Percentiles rank a stretch among this genome's conserved stretches.
phyloP scores from a whole-genome alignment of 192 early-diverging fungal species.

The Umbelopsis sp. region DNA sequence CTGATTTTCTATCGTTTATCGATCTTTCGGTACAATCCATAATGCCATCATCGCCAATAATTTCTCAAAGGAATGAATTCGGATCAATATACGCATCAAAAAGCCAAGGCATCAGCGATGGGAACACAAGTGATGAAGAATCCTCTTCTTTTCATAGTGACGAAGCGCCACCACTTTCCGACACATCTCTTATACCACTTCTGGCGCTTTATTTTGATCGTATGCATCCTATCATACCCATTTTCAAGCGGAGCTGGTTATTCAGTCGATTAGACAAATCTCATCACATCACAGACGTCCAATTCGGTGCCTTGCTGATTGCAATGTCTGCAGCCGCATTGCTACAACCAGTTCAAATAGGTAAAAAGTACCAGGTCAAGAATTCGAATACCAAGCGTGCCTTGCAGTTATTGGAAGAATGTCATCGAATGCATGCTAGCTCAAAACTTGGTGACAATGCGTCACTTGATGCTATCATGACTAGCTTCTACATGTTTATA shows the following conservation, averaged over 20 bases:
- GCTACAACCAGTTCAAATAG: conserved; percentile 6
- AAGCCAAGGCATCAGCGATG: background rate
- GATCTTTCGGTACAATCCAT: background rate
- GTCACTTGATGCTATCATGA: background rate
- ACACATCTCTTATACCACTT: background rate
- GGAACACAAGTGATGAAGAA: background rate
- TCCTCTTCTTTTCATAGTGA: background rate
- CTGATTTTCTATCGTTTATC: background rate
- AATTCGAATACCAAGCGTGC: conserved; percentile 7
- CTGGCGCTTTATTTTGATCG: conserved; percentile 7
- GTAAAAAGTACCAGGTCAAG: background rate
- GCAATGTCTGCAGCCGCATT: background rate
- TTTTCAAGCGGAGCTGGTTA: conserved; percentile 6
- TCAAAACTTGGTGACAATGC: background rate
- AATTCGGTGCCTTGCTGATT: conserved; percentile 8
- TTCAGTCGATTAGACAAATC: conserved; percentile 15
- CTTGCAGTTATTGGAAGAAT: background rate
- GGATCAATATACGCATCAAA: background rate
- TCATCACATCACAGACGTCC: background rate
- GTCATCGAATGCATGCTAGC: background rate
- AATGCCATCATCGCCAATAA: background rate
- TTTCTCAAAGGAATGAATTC: background rate
- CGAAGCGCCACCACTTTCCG: conserved; percentile 1
- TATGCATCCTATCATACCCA: conserved; percentile 8
- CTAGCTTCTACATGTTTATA: conserved; percentile 5